Conservation (phyloP, 1,284 basidiomycete genomes). For the Trametes versicolor region DNA sequence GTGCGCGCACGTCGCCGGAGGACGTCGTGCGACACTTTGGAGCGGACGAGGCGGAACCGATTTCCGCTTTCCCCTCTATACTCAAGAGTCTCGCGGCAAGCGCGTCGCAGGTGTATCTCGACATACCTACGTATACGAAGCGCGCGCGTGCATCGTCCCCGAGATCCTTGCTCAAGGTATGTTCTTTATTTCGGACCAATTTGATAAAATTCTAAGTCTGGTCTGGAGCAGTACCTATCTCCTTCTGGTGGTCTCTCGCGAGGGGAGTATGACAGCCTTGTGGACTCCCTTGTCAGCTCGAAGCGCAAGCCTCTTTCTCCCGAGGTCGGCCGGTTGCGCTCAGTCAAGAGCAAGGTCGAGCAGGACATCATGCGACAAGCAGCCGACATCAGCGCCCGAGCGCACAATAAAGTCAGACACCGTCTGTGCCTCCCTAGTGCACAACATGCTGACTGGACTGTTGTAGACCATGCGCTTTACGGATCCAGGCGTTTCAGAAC, state of each 20-base stretch:
- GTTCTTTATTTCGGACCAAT: not conserved
- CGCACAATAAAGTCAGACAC: constrained; percentile 74
- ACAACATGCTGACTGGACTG: not conserved
- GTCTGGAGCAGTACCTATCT: constrained; percentile 58
- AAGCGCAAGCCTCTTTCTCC: constrained; percentile 64
- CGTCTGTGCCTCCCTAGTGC: not conserved
- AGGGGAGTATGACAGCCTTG: constrained; percentile 59
- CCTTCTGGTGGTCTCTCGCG: constrained; percentile 44
- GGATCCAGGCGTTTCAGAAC: constrained; percentile 75
- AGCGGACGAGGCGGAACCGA: constrained; percentile 76
- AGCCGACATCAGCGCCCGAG: constrained; percentile 79
- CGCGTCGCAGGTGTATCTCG: constrained; percentile 55
- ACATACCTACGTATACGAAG: constrained; percentile 39
- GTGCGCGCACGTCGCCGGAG: constrained; percentile 63
- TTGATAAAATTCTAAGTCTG: not conserved
- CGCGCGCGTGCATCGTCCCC: constrained; percentile 35
- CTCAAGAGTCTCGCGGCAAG: constrained; percentile 56
- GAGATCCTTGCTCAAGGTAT: constrained; percentile 51
- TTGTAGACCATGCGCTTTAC: constrained; percentile 86
- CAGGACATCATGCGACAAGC: constrained; percentile 76
- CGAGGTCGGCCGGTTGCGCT: constrained; percentile 69
- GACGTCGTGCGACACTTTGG: constrained; percentile 74
- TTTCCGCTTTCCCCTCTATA: constrained; percentile 61
- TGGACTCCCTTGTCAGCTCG: constrained; percentile 60
- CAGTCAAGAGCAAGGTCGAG: constrained; percentile 78